Conservation (phyloP, 257 asterid species). For the Scutellaria barbata region DNA sequence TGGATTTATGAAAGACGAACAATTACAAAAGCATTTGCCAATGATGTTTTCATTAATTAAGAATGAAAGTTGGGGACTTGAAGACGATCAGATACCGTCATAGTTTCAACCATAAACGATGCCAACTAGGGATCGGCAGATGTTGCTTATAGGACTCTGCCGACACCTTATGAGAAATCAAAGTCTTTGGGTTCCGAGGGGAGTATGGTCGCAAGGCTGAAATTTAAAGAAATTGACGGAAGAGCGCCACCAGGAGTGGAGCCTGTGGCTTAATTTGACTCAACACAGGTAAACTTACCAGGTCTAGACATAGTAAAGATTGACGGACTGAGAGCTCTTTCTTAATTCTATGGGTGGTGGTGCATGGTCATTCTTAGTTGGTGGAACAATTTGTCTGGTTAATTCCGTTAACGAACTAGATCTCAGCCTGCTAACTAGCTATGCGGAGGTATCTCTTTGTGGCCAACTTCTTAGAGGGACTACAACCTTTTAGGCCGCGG, state of each 20-base stretch:
- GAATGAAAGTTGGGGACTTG: conserved; percentile 5
- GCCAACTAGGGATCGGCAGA: conserved; percentile 59
- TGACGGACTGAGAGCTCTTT: no score
- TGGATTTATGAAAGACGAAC: conserved; percentile 9
- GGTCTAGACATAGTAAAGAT: no score
- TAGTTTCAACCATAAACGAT: conserved; percentile 51
- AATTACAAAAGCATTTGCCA: conserved; percentile 5
- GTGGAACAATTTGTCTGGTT: no score
- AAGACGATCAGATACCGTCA: conserved; percentile 22
- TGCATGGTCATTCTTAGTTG: no score
- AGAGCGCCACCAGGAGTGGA: conserved; percentile 47
- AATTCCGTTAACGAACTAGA: no score
- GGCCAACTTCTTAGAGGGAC: no score
- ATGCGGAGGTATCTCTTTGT: no score
- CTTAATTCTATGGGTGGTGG: no score
- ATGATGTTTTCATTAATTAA: conserved; percentile 4
- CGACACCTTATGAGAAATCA: conserved; percentile 60
- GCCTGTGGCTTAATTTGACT: conserved; percentile 36
- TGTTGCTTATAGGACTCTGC: conserved; percentile 57
- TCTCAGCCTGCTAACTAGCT: no score
- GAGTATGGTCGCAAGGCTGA: conserved; percentile 67
- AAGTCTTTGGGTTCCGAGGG: conserved; percentile 61
- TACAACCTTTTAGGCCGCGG: no score
- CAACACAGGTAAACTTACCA: conserved; percentile 30
- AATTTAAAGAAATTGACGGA: conserved; percentile 49